These are phyloP conservation scores for Willaertia magna DNA, from an alignment of 208 protist species.

Conservation along the genomic window DNA sequence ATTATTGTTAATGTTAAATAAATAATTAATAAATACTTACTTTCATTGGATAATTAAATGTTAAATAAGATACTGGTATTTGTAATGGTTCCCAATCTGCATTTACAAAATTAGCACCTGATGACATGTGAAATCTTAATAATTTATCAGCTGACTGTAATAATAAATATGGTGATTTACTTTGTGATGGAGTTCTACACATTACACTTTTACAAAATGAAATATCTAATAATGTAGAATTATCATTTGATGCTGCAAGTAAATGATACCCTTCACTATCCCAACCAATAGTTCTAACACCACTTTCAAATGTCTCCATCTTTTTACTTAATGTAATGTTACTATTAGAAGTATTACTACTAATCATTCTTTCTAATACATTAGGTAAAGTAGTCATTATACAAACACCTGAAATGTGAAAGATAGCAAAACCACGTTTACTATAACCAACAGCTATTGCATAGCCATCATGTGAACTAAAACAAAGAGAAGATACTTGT, in stretches of 20 bases:
- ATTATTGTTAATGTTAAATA: too few species aligned
- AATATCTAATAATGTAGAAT: not conserved
- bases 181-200: not conserved
- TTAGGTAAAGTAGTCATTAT: not conserved
- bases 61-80: not conserved
- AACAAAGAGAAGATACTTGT: not conserved
- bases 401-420: not conserved
- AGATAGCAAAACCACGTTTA: not conserved
- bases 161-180: not conserved
- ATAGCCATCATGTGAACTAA: not conserved
- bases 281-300: not conserved
- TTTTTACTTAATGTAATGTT: too few species aligned
- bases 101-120: not conserved
- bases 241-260: not conserved
- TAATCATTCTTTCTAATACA: not conserved
- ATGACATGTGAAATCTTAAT: not conserved
- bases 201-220: not conserved
- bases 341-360: too few species aligned
- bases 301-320: not conserved
- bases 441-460: not conserved
- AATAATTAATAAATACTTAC: too few species aligned
- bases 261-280: not conserved
- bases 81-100: constrained; percentile 2
- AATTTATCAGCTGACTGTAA: not conserved
- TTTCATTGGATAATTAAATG: not conserved